These are phyloP conservation scores for Mortierella sp. DNA, from an alignment of 371 early-diverging fungal species.

Conservation along the genomic window DNA sequence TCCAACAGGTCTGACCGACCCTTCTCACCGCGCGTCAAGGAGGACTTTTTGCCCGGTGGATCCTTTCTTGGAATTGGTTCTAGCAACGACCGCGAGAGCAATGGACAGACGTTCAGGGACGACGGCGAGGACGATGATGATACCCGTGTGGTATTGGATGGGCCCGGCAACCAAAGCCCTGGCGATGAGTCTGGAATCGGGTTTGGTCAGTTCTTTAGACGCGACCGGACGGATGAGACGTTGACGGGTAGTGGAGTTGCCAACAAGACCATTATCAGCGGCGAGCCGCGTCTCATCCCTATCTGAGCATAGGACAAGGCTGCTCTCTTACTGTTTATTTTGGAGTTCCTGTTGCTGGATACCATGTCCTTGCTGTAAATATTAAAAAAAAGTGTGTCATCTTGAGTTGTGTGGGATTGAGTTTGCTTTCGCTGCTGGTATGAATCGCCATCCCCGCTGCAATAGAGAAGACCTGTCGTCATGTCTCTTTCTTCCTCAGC, in stretches of 20 bases:
- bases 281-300: background rate
- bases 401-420: background rate
- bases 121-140: conserved; percentile 24
- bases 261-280: background rate
- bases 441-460: conserved; percentile 18
- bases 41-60: conserved; percentile 23
- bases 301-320: background rate
- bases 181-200: conserved; percentile 18
- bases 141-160: background rate
- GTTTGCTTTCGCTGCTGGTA: background rate
- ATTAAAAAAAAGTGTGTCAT: background rate
- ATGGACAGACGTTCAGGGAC: conserved; percentile 11
- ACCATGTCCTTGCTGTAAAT: background rate
- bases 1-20: conserved; percentile 41
- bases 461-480: background rate
- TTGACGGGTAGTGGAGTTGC: background rate
- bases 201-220: conserved; percentile 33
- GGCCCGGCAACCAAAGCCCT: background rate
- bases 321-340: background rate
- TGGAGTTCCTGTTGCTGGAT: background rate
- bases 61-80: background rate
- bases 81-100: background rate
- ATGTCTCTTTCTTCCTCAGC: background rate
- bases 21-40: conserved; percentile 49
- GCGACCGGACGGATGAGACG: conserved; percentile 18